These are phyloP conservation scores for Metarhizium brunneum DNA, from an alignment of 2,329 filamentous ascomycete genomes.

Conservation along the genomic window DNA sequence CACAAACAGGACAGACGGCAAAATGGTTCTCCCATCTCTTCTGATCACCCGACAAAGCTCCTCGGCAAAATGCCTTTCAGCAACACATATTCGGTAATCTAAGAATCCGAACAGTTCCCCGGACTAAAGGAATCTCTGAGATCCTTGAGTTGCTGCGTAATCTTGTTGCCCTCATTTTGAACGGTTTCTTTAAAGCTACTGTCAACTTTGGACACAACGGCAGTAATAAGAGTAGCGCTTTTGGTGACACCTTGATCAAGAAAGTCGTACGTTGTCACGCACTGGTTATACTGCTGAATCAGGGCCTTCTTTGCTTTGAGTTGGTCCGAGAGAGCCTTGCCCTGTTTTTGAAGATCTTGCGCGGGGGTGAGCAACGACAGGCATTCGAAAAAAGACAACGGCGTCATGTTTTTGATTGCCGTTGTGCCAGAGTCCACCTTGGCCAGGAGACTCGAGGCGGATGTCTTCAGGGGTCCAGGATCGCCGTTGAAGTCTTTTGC, in stretches of 20 bases:
- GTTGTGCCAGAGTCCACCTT: constrained; percentile 7
- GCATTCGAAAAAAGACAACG: constrained; percentile 6
- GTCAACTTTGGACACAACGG: neutral
- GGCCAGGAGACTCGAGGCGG: constrained; percentile 4
- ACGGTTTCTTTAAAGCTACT: neutral
- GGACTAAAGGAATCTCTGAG: neutral
- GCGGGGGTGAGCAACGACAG: constrained; percentile 5
- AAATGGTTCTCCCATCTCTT: too few relatives aligned
- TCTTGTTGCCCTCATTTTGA: neutral
- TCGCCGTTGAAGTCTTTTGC: constrained; percentile 7
- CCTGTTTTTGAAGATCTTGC: constrained; percentile 6
- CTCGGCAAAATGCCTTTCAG: neutral
- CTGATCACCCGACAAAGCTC: too few relatives aligned
- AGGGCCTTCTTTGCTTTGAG: constrained; percentile 2
- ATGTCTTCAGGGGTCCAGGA: neutral
- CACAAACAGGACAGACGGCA: too few relatives aligned
- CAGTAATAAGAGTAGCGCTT: neutral
- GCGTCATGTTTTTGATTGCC: constrained; percentile 5
- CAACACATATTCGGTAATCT: neutral
- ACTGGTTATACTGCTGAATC: constrained; percentile 6
- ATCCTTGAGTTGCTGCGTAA: neutral
- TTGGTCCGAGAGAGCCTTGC: constrained; percentile 1
- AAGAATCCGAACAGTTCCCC: neutral
- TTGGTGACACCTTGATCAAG: neutral
- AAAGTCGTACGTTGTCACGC: constrained; percentile 2